These are phyloP conservation scores for Xylaria telfairii DNA, from an alignment of 495 filamentous ascomycete species.

Conservation along the genomic window DNA sequence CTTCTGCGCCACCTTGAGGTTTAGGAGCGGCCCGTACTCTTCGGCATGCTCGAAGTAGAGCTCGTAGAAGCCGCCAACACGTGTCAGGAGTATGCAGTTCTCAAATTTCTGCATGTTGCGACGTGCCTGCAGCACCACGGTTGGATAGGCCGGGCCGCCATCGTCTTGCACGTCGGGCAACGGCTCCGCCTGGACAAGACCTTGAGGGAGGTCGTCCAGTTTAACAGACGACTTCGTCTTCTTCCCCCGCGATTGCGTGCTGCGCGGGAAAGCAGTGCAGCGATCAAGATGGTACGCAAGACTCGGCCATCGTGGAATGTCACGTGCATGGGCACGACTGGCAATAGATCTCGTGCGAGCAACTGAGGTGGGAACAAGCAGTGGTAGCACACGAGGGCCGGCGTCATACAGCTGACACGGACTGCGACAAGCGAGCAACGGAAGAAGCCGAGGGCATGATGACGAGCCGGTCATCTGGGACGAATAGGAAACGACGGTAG, in stretches of 20 bases:
- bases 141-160: conserved; percentile 73
- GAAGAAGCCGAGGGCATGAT: conserved; percentile 37
- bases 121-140: conserved; percentile 85
- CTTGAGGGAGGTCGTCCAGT: conserved; percentile 71
- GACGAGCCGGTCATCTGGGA: conserved; percentile 36
- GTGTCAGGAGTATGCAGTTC: conserved; percentile 86
- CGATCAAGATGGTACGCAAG: not conserved
- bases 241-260: conserved; percentile 33
- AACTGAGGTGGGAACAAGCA: not conserved
- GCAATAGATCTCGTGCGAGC: not conserved
- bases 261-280: not conserved
- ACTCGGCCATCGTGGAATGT: not conserved
- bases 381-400: conserved; percentile 5
- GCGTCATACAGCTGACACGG: conserved; percentile 20
- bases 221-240: conserved; percentile 60
- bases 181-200: conserved; percentile 45
- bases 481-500: conserved; percentile 1
- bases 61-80: conserved; percentile 96
- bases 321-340: conserved; percentile 16
- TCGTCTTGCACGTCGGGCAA: conserved; percentile 45
- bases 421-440: conserved; percentile 26
- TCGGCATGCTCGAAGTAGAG: conserved; percentile 95
- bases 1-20: conserved; percentile 85
- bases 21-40: conserved; percentile 82
- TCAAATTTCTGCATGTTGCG: conserved; percentile 90